These are phyloP conservation scores for Apophysomyces variabilis DNA, from an alignment of 371 early-diverging fungal genomes.

Conservation along the genomic window DNA sequence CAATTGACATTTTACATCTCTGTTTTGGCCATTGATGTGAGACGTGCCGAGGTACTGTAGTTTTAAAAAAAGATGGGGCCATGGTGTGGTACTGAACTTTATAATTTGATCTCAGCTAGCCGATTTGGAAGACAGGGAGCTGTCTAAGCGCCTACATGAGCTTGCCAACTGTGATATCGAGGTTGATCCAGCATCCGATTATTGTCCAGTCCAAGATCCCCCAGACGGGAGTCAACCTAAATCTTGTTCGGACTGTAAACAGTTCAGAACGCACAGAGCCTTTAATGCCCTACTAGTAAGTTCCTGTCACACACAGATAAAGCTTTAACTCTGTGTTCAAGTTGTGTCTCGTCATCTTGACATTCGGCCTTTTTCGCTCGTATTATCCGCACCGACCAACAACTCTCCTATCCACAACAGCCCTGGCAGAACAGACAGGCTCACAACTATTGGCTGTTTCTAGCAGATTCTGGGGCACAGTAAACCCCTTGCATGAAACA, in stretches of 20 bases:
- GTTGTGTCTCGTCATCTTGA: constrained; percentile 32
- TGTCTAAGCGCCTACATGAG: constrained; percentile 34
- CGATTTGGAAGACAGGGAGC: constrained; percentile 33
- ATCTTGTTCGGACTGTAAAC: constrained; percentile 30
- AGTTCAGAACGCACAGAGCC: constrained; percentile 39
- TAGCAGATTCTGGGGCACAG: constrained; percentile 30
- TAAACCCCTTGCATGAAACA: constrained; percentile 32
- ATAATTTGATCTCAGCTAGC: constrained; percentile 23
- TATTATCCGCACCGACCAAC: constrained; percentile 3
- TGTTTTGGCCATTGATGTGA: constrained; percentile 76
- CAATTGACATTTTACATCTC: constrained; percentile 77
- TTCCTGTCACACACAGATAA: background rate
- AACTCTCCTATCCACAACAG: background rate
- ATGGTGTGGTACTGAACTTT: constrained; percentile 9
- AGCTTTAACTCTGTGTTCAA: constrained; percentile 13
- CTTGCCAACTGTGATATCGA: constrained; percentile 25
- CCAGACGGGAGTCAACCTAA: constrained; percentile 20
- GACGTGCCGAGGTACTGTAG: constrained; percentile 65
- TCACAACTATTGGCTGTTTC: constrained; percentile 21
- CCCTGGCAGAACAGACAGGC: constrained; percentile 7
- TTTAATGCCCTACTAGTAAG: constrained; percentile 34
- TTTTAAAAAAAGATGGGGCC: constrained; percentile 13
- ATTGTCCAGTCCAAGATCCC: constrained; percentile 33
- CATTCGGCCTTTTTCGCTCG: constrained; percentile 15
- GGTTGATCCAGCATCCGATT: constrained; percentile 25